Conservation (phyloP, 805 yeast species). For the Candida verbasci region DNA sequence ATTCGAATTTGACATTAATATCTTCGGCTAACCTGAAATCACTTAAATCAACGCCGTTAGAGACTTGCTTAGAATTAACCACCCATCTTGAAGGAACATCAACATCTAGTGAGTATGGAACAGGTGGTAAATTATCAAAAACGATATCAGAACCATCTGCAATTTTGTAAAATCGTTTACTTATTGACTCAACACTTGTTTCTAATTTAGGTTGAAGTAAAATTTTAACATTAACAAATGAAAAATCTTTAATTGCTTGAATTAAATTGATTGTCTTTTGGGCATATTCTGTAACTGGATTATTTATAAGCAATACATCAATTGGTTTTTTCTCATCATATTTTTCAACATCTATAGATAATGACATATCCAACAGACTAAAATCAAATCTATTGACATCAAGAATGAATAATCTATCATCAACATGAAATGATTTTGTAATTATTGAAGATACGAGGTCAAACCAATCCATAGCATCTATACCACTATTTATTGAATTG, state of each 20-base stretch:
- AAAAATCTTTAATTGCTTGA: slow-evolving; percentile 34
- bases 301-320: slow-evolving; percentile 57
- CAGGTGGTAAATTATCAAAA: slow-evolving; percentile 48
- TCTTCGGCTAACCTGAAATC: slow-evolving; percentile 40
- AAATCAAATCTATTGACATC: slow-evolving; percentile 48
- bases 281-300: slow-evolving; percentile 68
- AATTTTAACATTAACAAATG: slow-evolving; percentile 51
- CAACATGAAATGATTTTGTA: slow-evolving; percentile 40
- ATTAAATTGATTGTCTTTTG: slow-evolving; percentile 56
- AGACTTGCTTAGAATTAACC: slow-evolving; percentile 43
- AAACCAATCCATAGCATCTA: slow-evolving; percentile 34
- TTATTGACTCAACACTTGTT: slow-evolving; percentile 34
- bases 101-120: slow-evolving; percentile 45
- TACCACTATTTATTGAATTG: slow-evolving; percentile 3
- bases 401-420: slow-evolving; percentile 36
- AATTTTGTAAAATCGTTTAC: slow-evolving; percentile 57
- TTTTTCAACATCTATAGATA: slow-evolving; percentile 21
- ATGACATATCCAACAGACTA: slow-evolving; percentile 22
- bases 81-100: slow-evolving; percentile 69
- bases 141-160: slow-evolving; percentile 25
- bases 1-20: slow-evolving; percentile 41
- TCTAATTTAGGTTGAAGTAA: slow-evolving; percentile 53
- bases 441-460: slow-evolving; percentile 43
- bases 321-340: slow-evolving; percentile 29
- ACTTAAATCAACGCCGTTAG: slow-evolving; percentile 51